These are phyloP conservation scores for Lentinula novae-zelandiae DNA, from an alignment of 1,284 basidiomycete genomes.

Conservation along the genomic window DNA sequence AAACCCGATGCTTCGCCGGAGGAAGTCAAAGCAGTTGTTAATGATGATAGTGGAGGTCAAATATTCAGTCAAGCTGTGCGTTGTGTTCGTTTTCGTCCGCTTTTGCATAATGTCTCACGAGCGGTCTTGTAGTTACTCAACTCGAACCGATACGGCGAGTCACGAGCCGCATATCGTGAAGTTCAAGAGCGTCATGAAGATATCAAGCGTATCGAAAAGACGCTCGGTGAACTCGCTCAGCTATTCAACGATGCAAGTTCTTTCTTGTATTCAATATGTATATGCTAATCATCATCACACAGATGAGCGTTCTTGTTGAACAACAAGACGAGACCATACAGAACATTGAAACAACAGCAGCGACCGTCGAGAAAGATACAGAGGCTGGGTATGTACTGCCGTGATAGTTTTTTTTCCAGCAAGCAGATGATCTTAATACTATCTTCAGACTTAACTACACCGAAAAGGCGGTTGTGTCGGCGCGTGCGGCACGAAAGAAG, in stretches of 20 bases:
- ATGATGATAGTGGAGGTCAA: constrained; percentile 82
- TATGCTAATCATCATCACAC: background rate
- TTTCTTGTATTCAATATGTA: background rate
- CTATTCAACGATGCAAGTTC: constrained; percentile 83
- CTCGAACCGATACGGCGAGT: constrained; percentile 89
- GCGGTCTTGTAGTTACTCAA: constrained; percentile 65
- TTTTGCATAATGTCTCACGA: constrained; percentile 2
- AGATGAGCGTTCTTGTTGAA: constrained; percentile 90
- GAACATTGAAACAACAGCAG: constrained; percentile 75
- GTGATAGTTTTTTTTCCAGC: too few species aligned
- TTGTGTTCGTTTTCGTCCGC: constrained; percentile 15
- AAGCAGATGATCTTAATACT: constrained; percentile 15
- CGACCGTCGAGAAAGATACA: constrained; percentile 73
- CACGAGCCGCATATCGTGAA: constrained; percentile 89
- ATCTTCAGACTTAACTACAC: constrained; percentile 68
- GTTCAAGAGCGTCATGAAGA: constrained; percentile 97
- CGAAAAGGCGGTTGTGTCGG: constrained; percentile 82
- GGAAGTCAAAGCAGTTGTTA: constrained; percentile 84
- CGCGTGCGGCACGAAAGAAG: constrained; percentile 89
- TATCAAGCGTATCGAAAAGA: constrained; percentile 92
- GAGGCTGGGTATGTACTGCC: constrained; percentile 83
- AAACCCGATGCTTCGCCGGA: constrained; percentile 94
- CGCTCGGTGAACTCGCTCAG: constrained; percentile 89
- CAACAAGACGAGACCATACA: constrained; percentile 89
- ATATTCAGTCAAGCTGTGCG: constrained; percentile 93